Evolutionary conservation across 2,329 filamentous ascomycete species (phyloP).

Genomic region (Pseudocercospora crystallina): DNA sequence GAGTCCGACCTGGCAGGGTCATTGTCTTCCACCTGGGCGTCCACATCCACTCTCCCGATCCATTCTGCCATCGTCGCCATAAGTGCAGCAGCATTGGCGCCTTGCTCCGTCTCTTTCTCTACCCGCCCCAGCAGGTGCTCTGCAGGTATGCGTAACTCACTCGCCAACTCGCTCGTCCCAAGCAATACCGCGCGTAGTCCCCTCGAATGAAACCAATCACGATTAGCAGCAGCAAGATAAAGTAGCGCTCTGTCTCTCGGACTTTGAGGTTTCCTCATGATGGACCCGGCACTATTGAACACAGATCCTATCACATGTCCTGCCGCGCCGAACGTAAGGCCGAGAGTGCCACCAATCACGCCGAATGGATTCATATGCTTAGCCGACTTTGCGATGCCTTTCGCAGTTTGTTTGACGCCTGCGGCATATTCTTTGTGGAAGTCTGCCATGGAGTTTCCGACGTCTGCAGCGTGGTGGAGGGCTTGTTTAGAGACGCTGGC

Average conservation of each 20-base stretch:
- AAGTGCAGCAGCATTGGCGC: slow-evolving; percentile 7
- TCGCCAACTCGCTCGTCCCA: slow-evolving; percentile 17
- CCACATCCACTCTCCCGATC: background rate
- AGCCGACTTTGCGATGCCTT: slow-evolving; percentile 16
- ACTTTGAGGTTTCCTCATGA: slow-evolving; percentile 20
- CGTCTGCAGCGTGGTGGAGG: slow-evolving; percentile 21
- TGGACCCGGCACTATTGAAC: slow-evolving; percentile 7
- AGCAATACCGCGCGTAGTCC: slow-evolving; percentile 18
- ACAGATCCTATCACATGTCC: slow-evolving; percentile 18
- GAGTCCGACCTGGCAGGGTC: background rate
- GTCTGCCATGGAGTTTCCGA: slow-evolving; percentile 12
- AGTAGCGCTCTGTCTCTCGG: slow-evolving; percentile 20
- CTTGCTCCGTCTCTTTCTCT: background rate
- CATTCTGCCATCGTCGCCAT: slow-evolving; percentile 8
- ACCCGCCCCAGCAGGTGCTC: slow-evolving; percentile 6
- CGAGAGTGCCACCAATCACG: slow-evolving; percentile 18
- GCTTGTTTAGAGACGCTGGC: slow-evolving; percentile 23
- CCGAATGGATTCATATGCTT: slow-evolving; percentile 19
- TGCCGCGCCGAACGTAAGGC: slow-evolving; percentile 18
- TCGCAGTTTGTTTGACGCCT: slow-evolving; percentile 14
- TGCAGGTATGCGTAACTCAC: slow-evolving; percentile 2
- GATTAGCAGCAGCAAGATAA: slow-evolving; percentile 22
- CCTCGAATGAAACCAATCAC: slow-evolving; percentile 21
- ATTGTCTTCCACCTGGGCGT: background rate
- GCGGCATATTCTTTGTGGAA: slow-evolving; percentile 19